A percentile compares a stretch with the other conserved stretches of the same genome.
Evolutionary conservation across 768 basidiomycete species (phyloP).

Genomic region (Boletus sensibilis): DNA sequence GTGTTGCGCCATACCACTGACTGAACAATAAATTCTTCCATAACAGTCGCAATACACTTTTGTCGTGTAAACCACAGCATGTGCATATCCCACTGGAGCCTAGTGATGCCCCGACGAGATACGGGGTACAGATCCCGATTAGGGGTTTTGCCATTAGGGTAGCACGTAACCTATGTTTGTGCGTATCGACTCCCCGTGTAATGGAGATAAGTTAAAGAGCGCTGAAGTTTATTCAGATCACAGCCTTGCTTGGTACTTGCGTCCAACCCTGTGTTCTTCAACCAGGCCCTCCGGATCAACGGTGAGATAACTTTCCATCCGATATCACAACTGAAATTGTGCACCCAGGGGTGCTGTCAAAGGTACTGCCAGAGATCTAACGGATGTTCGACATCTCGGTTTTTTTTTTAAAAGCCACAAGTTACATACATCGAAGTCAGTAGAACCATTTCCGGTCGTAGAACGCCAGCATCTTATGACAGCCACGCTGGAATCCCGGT

Average conservation of each 20-base stretch:
- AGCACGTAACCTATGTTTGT: constrained; percentile 2
- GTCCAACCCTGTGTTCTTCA: constrained; percentile 5
- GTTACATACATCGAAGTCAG: neutral
- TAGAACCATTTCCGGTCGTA: constrained; percentile 1
- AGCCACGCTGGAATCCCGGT: neutral
- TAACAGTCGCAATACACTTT: constrained; percentile 11
- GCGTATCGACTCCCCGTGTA: constrained; percentile 11
- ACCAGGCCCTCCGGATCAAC: constrained; percentile 3
- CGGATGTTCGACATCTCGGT: neutral
- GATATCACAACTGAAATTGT: constrained; percentile 26
- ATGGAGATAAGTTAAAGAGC: constrained; percentile 1
- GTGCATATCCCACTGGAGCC: constrained; percentile 3
- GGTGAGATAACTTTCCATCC: constrained; percentile 7
- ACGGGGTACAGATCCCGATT: constrained; percentile 21
- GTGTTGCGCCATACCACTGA: constrained; percentile 7
- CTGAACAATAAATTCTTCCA: constrained; percentile 14
- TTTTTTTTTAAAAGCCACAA: neutral
- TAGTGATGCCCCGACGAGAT: constrained; percentile 14
- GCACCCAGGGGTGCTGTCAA: constrained; percentile 2
- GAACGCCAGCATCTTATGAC: constrained; percentile 4
- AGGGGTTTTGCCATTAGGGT: constrained; percentile 4
- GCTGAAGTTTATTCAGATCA: constrained; percentile 12
- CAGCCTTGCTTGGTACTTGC: constrained; percentile 8
- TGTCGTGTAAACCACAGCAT: constrained; percentile 16
- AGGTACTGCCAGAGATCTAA: neutral